Evolutionary conservation across 441 rosid genomes (phyloP).

Genomic region (Manihot esculenta): DNA sequence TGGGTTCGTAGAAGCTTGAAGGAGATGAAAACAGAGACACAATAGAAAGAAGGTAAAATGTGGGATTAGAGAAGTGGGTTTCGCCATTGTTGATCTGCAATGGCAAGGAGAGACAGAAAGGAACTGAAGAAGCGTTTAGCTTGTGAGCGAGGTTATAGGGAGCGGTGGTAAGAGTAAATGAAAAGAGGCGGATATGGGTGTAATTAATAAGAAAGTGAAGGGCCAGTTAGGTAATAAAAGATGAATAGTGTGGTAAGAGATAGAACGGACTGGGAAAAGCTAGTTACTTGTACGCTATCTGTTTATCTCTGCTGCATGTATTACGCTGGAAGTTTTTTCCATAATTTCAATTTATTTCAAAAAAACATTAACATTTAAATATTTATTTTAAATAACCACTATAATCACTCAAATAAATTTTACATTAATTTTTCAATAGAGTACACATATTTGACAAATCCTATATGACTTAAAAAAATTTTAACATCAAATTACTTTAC

Average conservation of each 20-base stretch:
- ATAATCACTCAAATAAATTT: no score
- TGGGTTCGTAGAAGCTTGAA: slow-evolving; percentile 37
- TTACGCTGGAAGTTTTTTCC: no score
- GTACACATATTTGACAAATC: no score
- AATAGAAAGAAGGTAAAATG: slow-evolving; percentile 26
- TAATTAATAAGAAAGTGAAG: slow-evolving; percentile 24
- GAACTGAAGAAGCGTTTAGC: slow-evolving; percentile 6
- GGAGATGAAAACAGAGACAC: slow-evolving; percentile 23
- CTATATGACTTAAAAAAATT: no score
- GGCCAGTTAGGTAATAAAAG: slow-evolving; percentile 18
- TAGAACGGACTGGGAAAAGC: slow-evolving; percentile 21
- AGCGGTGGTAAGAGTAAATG: slow-evolving; percentile 10
- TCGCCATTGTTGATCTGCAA: slow-evolving; percentile 47
- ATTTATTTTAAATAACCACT: no score
- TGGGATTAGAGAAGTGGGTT: slow-evolving; percentile 18
- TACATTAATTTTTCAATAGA: no score
- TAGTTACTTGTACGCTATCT: neutral
- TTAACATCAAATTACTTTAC: no score
- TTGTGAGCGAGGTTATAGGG: neutral
- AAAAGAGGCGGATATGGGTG: slow-evolving; percentile 6
- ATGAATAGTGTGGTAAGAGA: neutral
- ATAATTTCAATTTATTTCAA: no score
- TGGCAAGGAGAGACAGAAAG: slow-evolving; percentile 19
- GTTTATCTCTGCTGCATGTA: no score
- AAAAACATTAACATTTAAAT: no score